Evolutionary conservation across 2,329 filamentous ascomycete species (phyloP).

Genomic region (Rhytidhysteron rufulum): DNA sequence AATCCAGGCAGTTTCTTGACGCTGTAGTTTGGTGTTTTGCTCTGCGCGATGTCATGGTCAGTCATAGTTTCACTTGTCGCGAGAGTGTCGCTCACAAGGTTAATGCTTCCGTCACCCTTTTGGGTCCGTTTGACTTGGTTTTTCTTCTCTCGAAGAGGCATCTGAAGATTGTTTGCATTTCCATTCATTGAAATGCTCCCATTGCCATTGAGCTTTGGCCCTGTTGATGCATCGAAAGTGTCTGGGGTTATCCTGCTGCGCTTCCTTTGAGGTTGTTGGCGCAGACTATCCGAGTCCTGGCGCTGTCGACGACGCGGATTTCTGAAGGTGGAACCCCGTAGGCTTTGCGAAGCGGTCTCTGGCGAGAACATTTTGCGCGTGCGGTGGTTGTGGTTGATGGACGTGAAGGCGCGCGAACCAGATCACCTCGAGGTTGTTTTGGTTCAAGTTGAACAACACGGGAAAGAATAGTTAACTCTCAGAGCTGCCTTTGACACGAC

Average conservation of each 20-base stretch:
- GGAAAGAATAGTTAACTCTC: no score
- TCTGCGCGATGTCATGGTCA: slow-evolving; percentile 47
- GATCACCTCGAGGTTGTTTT: background rate
- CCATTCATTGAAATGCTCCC: slow-evolving; percentile 28
- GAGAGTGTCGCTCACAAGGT: slow-evolving; percentile 53
- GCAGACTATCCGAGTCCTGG: slow-evolving; percentile 41
- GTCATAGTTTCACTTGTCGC: slow-evolving; percentile 3
- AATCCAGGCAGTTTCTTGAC: slow-evolving; percentile 81
- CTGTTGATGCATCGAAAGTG: slow-evolving; percentile 28
- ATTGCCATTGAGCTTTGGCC: slow-evolving; percentile 29
- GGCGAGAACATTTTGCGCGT: slow-evolving; percentile 36
- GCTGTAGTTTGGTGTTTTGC: slow-evolving; percentile 77
- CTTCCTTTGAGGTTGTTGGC: slow-evolving; percentile 43
- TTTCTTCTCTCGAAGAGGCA: slow-evolving; percentile 40
- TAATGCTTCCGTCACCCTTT: slow-evolving; percentile 65
- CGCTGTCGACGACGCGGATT: slow-evolving; percentile 46
- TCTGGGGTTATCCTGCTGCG: slow-evolving; percentile 45
- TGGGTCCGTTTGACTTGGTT: slow-evolving; percentile 48
- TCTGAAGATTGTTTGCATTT: slow-evolving; percentile 27
- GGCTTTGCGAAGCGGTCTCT: slow-evolving; percentile 31
- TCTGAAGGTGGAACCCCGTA: slow-evolving; percentile 36
- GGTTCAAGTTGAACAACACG: no score
- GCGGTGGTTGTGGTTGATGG: slow-evolving; percentile 11
- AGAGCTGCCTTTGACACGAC: no score
- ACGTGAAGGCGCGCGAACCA: slow-evolving; percentile 26